These are phyloP conservation scores for Dendryphion nanum DNA, from an alignment of 2,329 filamentous ascomycete genomes.

Conservation along the genomic window DNA sequence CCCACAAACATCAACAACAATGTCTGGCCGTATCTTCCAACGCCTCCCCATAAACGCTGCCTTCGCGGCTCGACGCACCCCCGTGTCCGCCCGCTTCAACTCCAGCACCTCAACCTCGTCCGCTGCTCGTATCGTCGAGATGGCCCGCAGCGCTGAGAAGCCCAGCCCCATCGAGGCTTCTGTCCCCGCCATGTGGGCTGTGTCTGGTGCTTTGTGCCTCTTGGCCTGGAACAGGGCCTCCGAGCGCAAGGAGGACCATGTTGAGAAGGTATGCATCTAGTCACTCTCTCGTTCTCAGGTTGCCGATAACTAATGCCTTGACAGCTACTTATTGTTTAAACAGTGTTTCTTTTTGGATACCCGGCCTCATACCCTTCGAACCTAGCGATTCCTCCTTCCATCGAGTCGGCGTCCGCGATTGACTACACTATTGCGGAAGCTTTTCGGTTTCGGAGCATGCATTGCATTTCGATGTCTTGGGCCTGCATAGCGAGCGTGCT, in stretches of 20 bases:
- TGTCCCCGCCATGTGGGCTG: constrained; percentile 31
- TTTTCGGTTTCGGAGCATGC: no score
- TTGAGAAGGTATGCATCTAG: constrained; percentile 23
- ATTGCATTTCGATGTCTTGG: no score
- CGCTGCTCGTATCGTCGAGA: constrained; percentile 26
- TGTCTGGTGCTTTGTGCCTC: constrained; percentile 25
- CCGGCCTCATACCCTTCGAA: no score
- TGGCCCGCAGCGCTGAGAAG: constrained; percentile 30
- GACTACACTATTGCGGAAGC: no score
- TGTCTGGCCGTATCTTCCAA: constrained; percentile 11
- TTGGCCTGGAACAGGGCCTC: constrained; percentile 31
- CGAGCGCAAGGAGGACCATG: constrained; percentile 21
- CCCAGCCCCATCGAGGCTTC: constrained; percentile 27
- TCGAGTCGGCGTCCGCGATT: no score
- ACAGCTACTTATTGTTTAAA: constrained; percentile 10
- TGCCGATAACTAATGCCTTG: not conserved
- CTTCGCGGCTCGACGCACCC: constrained; percentile 18
- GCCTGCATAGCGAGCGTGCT: no score
- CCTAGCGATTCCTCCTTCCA: no score
- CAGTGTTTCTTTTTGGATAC: no score
- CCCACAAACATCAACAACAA: constrained; percentile 5
- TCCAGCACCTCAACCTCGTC: constrained; percentile 21
- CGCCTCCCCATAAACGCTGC: constrained; percentile 23
- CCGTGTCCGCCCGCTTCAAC: constrained; percentile 30
- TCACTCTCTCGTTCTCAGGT: not conserved